phyloP scores from a whole-genome alignment of 2,329 filamentous ascomycete genomes.

The Alternaria alternata region DNA sequence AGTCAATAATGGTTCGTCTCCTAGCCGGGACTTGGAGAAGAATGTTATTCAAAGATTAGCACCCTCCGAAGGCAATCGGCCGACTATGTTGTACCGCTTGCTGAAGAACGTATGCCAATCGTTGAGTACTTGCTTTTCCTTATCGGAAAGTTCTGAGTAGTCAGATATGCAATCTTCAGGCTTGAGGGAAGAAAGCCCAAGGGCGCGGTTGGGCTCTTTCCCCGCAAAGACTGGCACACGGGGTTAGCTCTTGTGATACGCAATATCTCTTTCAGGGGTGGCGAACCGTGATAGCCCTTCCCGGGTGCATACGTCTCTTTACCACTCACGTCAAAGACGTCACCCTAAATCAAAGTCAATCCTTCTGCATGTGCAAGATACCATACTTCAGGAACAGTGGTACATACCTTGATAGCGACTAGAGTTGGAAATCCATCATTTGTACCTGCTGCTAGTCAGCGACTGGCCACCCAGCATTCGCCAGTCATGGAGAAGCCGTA shows the following conservation, averaged over 20 bases:
- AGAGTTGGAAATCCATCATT: slow-evolving; percentile 68
- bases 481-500: slow-evolving; percentile 54
- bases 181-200: slow-evolving; percentile 87
- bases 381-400: not conserved
- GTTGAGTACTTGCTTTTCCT: slow-evolving; percentile 82
- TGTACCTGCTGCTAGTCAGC: slow-evolving; percentile 59
- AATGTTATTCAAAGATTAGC: slow-evolving; percentile 22
- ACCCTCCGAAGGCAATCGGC: slow-evolving; percentile 50
- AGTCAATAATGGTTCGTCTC: not conserved
- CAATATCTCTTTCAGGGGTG: not conserved
- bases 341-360: slow-evolving; percentile 67
- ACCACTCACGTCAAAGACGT: slow-evolving; percentile 90
- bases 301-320: slow-evolving; percentile 86
- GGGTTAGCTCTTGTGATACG: slow-evolving; percentile 13
- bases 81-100: slow-evolving; percentile 93
- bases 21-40: not conserved
- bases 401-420: slow-evolving; percentile 65
- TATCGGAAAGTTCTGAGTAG: slow-evolving; percentile 83
- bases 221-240: slow-evolving; percentile 82
- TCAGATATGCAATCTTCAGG: slow-evolving; percentile 80
- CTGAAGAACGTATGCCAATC: slow-evolving; percentile 98
- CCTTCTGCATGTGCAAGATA: not conserved
- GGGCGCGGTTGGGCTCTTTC: slow-evolving; percentile 91
- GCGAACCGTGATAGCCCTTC: slow-evolving; percentile 84
- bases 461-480: not conserved